phyloP scores from a whole-genome alignment of 106 monocot species.

The Hemerocallis citrina region DNA sequence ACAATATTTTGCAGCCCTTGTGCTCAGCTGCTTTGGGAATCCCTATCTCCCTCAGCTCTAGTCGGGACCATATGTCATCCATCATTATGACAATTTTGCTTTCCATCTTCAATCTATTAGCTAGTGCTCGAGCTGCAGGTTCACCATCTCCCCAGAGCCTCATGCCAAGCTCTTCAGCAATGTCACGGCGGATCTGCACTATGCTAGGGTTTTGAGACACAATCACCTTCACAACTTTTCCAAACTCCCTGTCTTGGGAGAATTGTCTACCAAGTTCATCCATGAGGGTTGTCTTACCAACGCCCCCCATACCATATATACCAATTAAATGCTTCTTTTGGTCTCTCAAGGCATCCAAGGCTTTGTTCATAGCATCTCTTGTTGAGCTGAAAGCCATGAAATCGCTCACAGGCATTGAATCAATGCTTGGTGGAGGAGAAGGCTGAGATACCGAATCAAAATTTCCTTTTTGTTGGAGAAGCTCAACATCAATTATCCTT shows the following conservation, averaged over 20 bases:
- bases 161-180: constrained; percentile 19
- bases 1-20: constrained; percentile 15
- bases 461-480: constrained; percentile 1
- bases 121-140: neutral
- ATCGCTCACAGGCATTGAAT: constrained; percentile 15
- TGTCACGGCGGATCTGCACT: constrained; percentile 8
- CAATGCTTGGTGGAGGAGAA: neutral
- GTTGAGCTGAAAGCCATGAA: constrained; percentile 17
- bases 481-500: neutral
- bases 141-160: neutral
- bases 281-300: constrained; percentile 23
- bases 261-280: constrained; percentile 13
- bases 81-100: constrained; percentile 29
- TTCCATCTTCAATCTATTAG: constrained; percentile 15
- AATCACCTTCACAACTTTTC: constrained; percentile 13
- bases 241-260: constrained; percentile 12
- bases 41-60: constrained; percentile 10
- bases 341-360: constrained; percentile 12
- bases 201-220: constrained; percentile 26
- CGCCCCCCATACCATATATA: constrained; percentile 21
- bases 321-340: constrained; percentile 13
- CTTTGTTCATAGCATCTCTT: neutral
- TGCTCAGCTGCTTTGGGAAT: constrained; percentile 14
- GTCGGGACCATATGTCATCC: too few relatives aligned
- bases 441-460: neutral